Conservation (phyloP, 1,284 basidiomycete species). For the Cutaneotrichosporon daszewskae region DNA sequence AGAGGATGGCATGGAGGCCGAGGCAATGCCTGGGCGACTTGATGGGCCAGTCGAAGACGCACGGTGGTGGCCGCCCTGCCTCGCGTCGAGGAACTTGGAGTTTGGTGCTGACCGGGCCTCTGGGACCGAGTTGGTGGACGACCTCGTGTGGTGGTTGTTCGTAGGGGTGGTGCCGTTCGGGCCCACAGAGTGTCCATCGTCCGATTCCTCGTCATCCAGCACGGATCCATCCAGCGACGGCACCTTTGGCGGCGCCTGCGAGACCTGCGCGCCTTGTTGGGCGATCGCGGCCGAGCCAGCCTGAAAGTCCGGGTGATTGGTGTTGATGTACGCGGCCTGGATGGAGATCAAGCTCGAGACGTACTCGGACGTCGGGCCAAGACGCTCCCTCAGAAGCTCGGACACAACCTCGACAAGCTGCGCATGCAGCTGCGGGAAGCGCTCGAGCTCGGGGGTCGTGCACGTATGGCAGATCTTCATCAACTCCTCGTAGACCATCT, state of each 20-base stretch:
- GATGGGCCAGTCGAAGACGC: conserved; percentile 6
- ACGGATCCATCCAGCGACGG: conserved; percentile 28
- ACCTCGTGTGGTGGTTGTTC: conserved; percentile 58
- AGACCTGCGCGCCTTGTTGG: conserved; percentile 32
- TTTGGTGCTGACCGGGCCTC: conserved; percentile 53
- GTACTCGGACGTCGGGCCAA: conserved; percentile 94
- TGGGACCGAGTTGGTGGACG: conserved; percentile 71
- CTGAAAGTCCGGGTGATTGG: conserved; percentile 47
- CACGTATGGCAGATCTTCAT: conserved; percentile 99
- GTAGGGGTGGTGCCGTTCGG: conserved; percentile 53
- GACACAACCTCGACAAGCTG: conserved; percentile 97
- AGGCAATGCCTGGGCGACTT: no score
- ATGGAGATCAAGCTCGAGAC: conserved; percentile 94
- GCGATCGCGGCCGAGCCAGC: conserved; percentile 48
- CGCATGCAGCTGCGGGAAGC: conserved; percentile 88
- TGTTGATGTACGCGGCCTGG: conserved; percentile 96
- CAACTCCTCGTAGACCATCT: conserved; percentile 96
- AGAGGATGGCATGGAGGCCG: not conserved
- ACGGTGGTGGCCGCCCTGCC: conserved; percentile 20
- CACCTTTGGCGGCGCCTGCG: conserved; percentile 18
- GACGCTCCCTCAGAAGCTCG: conserved; percentile 86
- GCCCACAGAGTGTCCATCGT: conserved; percentile 40
- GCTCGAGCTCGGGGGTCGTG: conserved; percentile 86
- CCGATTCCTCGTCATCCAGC: conserved; percentile 42
- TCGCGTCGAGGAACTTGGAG: conserved; percentile 18